Evolutionary conservation across 2,329 filamentous ascomycete genomes (phyloP), one percentile per base, ranked within the genome.

Genomic region (Alternaria infectoria): DNA sequence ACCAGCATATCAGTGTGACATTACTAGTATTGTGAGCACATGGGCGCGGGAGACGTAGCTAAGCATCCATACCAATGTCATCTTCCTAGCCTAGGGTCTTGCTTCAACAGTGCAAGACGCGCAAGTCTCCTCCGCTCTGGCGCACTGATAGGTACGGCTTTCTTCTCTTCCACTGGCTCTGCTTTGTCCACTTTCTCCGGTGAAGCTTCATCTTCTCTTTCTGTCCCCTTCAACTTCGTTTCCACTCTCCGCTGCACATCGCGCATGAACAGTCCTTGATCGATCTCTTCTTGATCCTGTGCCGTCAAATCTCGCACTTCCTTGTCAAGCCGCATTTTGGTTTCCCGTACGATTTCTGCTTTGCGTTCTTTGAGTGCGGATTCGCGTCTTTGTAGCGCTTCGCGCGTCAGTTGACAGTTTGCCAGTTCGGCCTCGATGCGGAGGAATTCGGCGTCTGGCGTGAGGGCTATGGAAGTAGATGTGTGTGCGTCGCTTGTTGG

Each of bases 71-170:
- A 17, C 3, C 36, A 40, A 40, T 17, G 10, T 40, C 5, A 40
- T 17, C 21, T 6, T 11, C 26, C 25, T n/a, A 59, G 36, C 9
- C 57, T 52, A 23, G 32, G 32, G 17, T 54, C 57, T 6, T 40
- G 25, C 13, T 59, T 45, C 13, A 54, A 21, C n/a, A 59, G 11
- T 11, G 23, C 36, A 11, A 59, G 26, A 23, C 36, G 47, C 5
- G 47, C 57, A 40, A 52, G 36, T 25, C 57, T 51, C 23, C 57
- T 59, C 13, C 57, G 47, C 40, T 59, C 57, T 7, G 46, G 46
- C 12, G 32, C 46, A 52, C 57, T 59, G 2, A 59, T 32, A 1
- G 47, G 47, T 6, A 54, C 23, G 1, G 9, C 5, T n/a, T 21
- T 54, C 17, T 44, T 51, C 15, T 28, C 36, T 6, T 17, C 11